These are phyloP conservation scores for Tranzscheliella williamsii DNA, from an alignment of 1,284 basidiomycete genomes.

Conservation along the genomic window DNA sequence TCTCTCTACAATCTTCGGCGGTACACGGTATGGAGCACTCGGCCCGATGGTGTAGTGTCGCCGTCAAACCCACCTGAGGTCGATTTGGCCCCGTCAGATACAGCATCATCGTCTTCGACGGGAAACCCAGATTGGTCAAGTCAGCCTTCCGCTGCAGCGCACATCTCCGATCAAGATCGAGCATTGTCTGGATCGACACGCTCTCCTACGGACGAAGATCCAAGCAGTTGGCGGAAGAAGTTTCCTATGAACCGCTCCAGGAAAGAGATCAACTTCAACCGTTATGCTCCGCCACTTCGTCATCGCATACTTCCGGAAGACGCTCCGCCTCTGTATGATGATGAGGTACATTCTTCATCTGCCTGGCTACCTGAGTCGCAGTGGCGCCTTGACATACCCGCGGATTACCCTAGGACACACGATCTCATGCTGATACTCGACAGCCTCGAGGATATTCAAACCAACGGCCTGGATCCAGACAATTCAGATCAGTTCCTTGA, in stretches of 20 bases:
- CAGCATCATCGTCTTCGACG: not conserved
- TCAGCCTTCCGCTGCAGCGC: too few species aligned
- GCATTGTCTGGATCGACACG: too few species aligned
- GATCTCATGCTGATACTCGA: conserved; percentile 29
- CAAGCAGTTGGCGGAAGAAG: too few species aligned
- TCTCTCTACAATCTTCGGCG: too few species aligned
- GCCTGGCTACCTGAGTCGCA: conserved; percentile 18
- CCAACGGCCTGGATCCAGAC: conserved; percentile 10
- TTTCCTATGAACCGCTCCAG: too few species aligned
- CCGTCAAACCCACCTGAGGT: too few species aligned
- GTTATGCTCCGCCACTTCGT: conserved; percentile 11
- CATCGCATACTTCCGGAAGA: conserved; percentile 14
- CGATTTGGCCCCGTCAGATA: not conserved
- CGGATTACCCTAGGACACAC: conserved; percentile 13
- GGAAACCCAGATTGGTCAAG: conserved; percentile 11
- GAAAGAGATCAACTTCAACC: conserved; percentile 33
- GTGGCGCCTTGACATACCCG: conserved; percentile 7
- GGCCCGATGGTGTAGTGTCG: too few species aligned
- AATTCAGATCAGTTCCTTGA: conserved; percentile 6
- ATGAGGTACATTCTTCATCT: conserved; percentile 16
- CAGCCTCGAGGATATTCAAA: conserved; percentile 16
- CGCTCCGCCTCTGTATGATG: conserved; percentile 24
- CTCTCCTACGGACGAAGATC: too few species aligned
- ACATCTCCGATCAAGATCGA: too few species aligned
- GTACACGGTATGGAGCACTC: too few species aligned